These are phyloP conservation scores for Schwanniomyces pseudopolymorphus DNA, from an alignment of 805 yeast genomes.

Conservation along the genomic window DNA sequence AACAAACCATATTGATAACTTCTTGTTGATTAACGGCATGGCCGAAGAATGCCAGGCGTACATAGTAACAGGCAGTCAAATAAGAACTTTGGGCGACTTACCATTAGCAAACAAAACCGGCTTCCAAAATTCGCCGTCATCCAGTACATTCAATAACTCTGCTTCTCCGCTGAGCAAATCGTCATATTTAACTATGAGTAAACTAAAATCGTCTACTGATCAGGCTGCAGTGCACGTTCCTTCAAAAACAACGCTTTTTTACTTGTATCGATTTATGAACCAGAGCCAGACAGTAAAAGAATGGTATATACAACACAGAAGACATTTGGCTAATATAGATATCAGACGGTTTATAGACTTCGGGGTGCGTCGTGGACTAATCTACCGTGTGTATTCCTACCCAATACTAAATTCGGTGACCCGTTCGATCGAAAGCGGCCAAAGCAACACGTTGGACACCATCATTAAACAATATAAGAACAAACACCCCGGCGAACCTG, in stretches of 20 bases:
- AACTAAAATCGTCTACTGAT: slow-evolving; percentile 5
- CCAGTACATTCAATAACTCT: slow-evolving; percentile 5
- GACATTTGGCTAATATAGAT: slow-evolving; percentile 64
- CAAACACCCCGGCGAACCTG: background rate
- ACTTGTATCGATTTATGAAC: slow-evolving; percentile 71
- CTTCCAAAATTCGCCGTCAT: background rate
- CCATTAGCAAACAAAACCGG: slow-evolving; percentile 4
- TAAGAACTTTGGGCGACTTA: slow-evolving; percentile 3
- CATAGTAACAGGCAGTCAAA: slow-evolving; percentile 45
- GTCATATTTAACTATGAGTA: slow-evolving; percentile 7
- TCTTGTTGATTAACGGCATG: slow-evolving; percentile 61
- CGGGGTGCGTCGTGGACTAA: slow-evolving; percentile 79
- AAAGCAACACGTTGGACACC: slow-evolving; percentile 16
- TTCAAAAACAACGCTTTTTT: slow-evolving; percentile 64
- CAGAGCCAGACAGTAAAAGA: slow-evolving; percentile 76
- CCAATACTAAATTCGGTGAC: slow-evolving; percentile 55
- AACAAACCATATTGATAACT: slow-evolving; percentile 69
- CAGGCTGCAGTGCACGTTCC: slow-evolving; percentile 41
- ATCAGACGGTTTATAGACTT: slow-evolving; percentile 81
- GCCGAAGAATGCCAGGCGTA: slow-evolving; percentile 85
- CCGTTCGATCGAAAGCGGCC: slow-evolving; percentile 34
- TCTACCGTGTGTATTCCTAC: slow-evolving; percentile 76
- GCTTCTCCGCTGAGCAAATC: slow-evolving; percentile 12
- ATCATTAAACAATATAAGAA: slow-evolving; percentile 12
- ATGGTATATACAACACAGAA: slow-evolving; percentile 75